These are phyloP conservation scores for Phanerochaete carnosa DNA, from an alignment of 768 basidiomycete species.

Conservation along the genomic window DNA sequence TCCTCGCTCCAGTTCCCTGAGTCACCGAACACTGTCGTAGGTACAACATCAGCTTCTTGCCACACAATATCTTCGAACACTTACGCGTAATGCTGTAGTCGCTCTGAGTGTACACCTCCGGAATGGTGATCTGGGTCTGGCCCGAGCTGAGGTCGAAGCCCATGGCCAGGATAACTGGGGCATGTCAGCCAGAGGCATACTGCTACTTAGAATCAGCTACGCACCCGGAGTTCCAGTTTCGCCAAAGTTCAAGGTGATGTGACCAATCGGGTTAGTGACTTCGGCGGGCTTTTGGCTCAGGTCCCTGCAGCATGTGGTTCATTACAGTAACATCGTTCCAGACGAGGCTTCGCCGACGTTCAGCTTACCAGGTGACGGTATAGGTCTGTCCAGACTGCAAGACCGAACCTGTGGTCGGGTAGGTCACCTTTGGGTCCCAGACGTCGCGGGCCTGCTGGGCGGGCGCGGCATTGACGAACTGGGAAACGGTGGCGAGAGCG, in stretches of 20 bases:
- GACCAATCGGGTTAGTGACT: conserved; percentile 27
- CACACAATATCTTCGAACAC: conserved; percentile 15
- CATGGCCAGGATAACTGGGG: conserved; percentile 29
- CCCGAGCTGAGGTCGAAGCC: conserved; percentile 35
- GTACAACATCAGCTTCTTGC: not conserved
- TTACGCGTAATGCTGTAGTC: conserved; percentile 38
- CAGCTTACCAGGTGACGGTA: conserved; percentile 22
- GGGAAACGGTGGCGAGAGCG: not conserved
- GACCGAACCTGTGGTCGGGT: conserved; percentile 18
- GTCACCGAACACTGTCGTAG: conserved; percentile 42
- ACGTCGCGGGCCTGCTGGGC: conserved; percentile 11
- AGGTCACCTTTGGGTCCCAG: conserved; percentile 14
- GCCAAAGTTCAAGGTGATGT: not conserved
- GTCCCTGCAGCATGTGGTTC: not conserved
- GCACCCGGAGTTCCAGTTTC: not conserved
- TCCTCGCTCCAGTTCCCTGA: conserved; percentile 42
- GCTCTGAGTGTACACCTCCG: conserved; percentile 26
- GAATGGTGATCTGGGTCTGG: conserved; percentile 33
- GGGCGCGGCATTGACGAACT: conserved; percentile 1
- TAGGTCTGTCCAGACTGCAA: conserved; percentile 17
- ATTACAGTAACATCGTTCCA: no score
- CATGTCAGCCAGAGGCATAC: not conserved
- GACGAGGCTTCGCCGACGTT: not conserved
- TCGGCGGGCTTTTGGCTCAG: conserved; percentile 37
- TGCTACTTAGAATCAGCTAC: not conserved